A percentile compares a stretch with the other conserved stretches of the same genome.
phyloP scores from a whole-genome alignment of 345 rosid genomes.

The Camelina neglecta region DNA sequence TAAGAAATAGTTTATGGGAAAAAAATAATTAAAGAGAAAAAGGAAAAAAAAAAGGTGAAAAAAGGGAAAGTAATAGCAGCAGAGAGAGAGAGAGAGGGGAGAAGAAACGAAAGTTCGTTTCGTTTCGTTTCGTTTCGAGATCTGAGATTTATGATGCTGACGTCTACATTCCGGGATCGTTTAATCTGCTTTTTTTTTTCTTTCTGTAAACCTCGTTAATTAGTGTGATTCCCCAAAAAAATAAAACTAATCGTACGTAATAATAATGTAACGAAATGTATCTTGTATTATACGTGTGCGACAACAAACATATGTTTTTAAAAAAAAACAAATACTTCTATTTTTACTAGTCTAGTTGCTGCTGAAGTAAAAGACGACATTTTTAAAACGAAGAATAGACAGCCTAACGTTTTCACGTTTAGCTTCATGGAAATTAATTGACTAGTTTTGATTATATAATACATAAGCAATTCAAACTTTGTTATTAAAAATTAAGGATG shows the following conservation, averaged over 20 bases:
- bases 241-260: background rate
- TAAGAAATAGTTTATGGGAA: conserved; percentile 17
- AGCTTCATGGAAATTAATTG: conserved; percentile 16
- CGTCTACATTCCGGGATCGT: conserved; percentile 44
- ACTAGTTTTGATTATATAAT: background rate
- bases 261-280: background rate
- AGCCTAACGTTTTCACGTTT: conserved; percentile 32
- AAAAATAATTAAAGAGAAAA: background rate
- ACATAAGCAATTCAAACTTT: conserved; percentile 12
- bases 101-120: conserved; percentile 57
- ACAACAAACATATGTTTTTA: conserved; percentile 20
- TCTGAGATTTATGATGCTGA: conserved; percentile 64
- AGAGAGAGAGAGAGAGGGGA: background rate
- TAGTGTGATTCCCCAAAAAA: background rate
- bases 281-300: background rate
- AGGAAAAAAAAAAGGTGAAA: conserved; percentile 8
- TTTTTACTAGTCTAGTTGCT: too few species aligned
- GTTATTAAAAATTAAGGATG: conserved; percentile 17
- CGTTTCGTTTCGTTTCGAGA: conserved; percentile 60
- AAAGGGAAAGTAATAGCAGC: conserved; percentile 26
- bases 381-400: conserved; percentile 15
- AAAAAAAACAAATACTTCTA: background rate
- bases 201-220: conserved; percentile 7
- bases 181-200: background rate
- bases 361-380: conserved; percentile 25